A percentile compares a stretch with the other conserved stretches of the same genome.
These are phyloP conservation scores for Aspergillus neoniger DNA, from an alignment of 2,329 filamentous ascomycete species.

Conservation along the genomic window DNA sequence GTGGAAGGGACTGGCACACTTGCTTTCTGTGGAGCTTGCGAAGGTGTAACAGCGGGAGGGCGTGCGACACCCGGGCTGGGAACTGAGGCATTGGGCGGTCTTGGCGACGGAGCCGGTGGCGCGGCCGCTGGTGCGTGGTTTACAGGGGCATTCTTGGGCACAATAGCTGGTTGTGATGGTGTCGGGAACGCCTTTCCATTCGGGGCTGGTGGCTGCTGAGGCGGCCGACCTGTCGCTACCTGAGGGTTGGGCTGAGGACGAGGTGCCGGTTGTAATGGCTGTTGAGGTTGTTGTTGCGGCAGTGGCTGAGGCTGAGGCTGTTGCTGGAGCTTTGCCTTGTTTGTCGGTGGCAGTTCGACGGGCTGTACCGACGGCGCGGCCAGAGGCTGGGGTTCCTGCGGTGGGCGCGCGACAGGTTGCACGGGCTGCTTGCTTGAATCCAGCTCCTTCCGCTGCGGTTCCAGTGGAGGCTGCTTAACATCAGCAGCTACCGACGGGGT, in stretches of 20 bases:
- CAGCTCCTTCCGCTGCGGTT: constrained; percentile 16
- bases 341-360: constrained; percentile 7
- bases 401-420: constrained; percentile 5
- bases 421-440: constrained; percentile 10
- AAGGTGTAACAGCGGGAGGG: constrained; percentile 25
- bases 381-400: constrained; percentile 9
- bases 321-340: constrained; percentile 7
- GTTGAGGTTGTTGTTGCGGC: constrained; percentile 5
- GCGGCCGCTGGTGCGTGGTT: constrained; percentile 10
- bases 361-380: constrained; percentile 12
- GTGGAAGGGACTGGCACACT: constrained; percentile 20
- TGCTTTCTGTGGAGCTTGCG: constrained; percentile 28
- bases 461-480: constrained; percentile 9
- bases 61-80: constrained; percentile 21
- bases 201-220: constrained; percentile 15
- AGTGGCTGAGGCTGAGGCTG: not conserved
- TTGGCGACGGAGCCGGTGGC: constrained; percentile 17
- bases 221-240: not conserved
- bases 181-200: constrained; percentile 25
- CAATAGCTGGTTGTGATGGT: constrained; percentile 25
- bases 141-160: constrained; percentile 18
- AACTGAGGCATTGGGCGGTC: constrained; percentile 20
- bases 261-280: constrained; percentile 1
- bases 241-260: constrained; percentile 2
- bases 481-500: constrained; percentile 7